phyloP scores from a whole-genome alignment of 2,329 filamentous ascomycete species.

The Colletotrichum musicola region DNA sequence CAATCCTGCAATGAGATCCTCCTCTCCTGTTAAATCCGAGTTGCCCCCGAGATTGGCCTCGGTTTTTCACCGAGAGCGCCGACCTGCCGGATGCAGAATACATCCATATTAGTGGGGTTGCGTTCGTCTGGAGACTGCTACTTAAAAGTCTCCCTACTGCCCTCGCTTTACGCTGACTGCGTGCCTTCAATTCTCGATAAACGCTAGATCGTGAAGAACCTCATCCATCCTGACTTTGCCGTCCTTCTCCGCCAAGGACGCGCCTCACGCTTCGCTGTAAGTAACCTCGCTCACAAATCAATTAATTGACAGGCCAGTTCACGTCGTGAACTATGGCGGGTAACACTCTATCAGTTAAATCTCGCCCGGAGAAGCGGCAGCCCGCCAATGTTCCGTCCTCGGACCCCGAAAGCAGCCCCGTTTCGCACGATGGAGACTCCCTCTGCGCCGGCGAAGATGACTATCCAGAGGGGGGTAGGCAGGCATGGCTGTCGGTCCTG shows the following conservation, averaged over 20 bases:
- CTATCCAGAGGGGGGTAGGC: conserved; percentile 6
- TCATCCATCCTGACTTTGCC: neutral
- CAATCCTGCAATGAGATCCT: no score
- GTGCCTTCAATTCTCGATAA: no score
- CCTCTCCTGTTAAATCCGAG: no score
- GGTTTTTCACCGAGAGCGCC: no score
- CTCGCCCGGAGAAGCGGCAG: conserved; percentile 1
- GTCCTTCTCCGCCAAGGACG: neutral
- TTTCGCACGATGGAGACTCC: neutral
- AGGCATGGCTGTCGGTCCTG: conserved; percentile 29
- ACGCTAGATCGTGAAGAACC: no score
- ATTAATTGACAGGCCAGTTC: conserved; percentile 17
- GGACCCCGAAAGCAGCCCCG: neutral
- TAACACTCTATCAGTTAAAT: conserved; percentile 14
- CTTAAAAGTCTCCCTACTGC: no score
- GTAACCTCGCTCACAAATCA: neutral
- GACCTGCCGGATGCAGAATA: no score
- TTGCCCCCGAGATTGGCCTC: no score
- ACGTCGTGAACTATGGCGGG: conserved; percentile 21
- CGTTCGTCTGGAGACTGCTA: no score
- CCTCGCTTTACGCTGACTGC: no score
- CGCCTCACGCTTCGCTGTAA: conserved; percentile 4
- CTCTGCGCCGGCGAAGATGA: neutral
- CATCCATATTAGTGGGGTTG: no score
- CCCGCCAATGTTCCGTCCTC: neutral